Percentiles rank a stretch among this genome's conserved stretches.
These are phyloP conservation scores for Biscutella auriculata DNA, from an alignment of 441 rosid species.

Conservation along the genomic window DNA sequence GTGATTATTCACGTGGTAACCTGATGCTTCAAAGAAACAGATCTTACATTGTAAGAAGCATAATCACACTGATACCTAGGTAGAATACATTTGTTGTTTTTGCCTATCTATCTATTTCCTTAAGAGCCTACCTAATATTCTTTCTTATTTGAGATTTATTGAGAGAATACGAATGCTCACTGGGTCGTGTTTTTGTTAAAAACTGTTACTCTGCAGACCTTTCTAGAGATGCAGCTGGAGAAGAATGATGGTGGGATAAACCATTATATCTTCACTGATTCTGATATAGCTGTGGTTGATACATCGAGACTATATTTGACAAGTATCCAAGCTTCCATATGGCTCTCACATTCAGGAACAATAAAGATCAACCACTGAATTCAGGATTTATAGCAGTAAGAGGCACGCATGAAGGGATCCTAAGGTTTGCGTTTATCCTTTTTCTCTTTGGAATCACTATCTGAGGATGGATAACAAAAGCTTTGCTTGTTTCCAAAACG, in stretches of 20 bases:
- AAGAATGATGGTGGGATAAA: constrained; percentile 28
- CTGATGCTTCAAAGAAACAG: constrained; percentile 96
- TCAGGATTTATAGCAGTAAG: constrained; percentile 89
- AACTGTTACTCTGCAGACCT: constrained; percentile 33
- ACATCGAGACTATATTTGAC: constrained; percentile 49
- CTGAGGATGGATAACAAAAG: neutral
- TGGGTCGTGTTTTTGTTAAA: neutral
- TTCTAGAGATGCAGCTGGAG: constrained; percentile 51
- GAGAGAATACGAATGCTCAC: neutral
- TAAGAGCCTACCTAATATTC: neutral
- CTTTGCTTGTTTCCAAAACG: neutral
- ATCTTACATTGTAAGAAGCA: constrained; percentile 95
- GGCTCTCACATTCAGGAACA: constrained; percentile 88
- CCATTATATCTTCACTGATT: constrained; percentile 80
- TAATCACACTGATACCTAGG: constrained; percentile 38
- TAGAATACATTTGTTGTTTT: constrained; percentile 24
- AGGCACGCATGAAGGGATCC: constrained; percentile 68
- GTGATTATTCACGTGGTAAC: constrained; percentile 75
- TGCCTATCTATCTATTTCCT: neutral
- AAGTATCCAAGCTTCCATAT: constrained; percentile 52
- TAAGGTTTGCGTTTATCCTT: constrained; percentile 34
- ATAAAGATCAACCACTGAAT: constrained; percentile 85
- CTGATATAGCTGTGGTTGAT: constrained; percentile 75
- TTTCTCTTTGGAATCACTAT: neutral
- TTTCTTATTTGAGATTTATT: neutral